These are phyloP conservation scores for Amaranthus tricolor DNA, from an alignment of 179 eudicot genomes.

Conservation along the genomic window DNA sequence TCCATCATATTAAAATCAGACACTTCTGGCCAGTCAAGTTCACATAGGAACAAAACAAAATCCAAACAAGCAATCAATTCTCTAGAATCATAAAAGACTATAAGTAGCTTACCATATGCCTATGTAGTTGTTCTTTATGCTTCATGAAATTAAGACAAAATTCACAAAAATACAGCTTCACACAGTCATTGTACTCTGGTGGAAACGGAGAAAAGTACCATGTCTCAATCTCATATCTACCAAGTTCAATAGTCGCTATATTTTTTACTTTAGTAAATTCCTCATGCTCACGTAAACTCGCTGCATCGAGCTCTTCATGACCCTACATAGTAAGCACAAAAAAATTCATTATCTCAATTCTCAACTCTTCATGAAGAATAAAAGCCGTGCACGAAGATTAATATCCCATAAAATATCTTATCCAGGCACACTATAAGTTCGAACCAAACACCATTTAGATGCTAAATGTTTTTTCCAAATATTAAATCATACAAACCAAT, in stretches of 20 bases:
- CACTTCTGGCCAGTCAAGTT: neutral
- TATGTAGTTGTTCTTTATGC: constrained; percentile 83
- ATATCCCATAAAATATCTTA: neutral
- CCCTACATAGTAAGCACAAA: constrained; percentile 42
- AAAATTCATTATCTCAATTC: neutral
- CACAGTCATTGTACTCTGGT: constrained; percentile 88
- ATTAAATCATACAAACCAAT: neutral
- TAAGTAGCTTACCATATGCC: constrained; percentile 72
- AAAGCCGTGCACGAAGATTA: neutral
- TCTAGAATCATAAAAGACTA: neutral
- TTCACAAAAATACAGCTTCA: constrained; percentile 94
- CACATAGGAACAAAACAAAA: neutral
- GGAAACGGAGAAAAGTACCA: constrained; percentile 99
- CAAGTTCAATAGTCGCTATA: constrained; percentile 90
- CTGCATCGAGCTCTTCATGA: constrained; percentile 97
- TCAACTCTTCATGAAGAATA: neutral
- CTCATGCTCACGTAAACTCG: constrained; percentile 98
- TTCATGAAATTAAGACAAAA: constrained; percentile 98
- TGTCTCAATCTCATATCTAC: constrained; percentile 97
- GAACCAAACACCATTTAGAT: neutral
- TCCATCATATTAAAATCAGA: neutral
- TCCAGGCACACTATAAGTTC: neutral
- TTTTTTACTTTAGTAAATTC: constrained; percentile 98
- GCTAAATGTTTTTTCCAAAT: neutral
- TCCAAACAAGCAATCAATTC: neutral